Evolutionary conservation across 352 stramenopile genomes (phyloP).

Genomic region (Phytophthora crassamura): DNA sequence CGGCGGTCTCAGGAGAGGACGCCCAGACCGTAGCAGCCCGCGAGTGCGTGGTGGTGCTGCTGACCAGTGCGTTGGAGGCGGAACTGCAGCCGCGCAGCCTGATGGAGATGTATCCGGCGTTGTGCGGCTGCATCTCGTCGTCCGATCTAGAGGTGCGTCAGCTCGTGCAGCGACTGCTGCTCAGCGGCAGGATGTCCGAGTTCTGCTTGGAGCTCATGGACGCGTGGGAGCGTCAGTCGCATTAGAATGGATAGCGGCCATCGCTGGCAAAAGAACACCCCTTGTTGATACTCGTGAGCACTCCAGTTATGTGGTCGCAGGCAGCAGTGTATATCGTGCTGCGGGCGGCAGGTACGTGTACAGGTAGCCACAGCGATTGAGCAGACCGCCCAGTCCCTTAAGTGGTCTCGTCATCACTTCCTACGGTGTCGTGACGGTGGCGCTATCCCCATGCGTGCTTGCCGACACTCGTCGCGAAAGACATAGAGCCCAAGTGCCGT

Average conservation of each 20-base stretch:
- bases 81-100: constrained; percentile 61
- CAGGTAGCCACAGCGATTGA: too few relatives aligned
- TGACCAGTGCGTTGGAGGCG: constrained; percentile 63
- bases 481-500: neutral
- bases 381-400: constrained; percentile 1
- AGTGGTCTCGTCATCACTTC: too few relatives aligned
- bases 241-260: constrained; percentile 29
- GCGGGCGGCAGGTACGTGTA: too few relatives aligned
- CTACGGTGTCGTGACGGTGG: neutral
- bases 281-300: constrained; percentile 10
- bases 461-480: neutral
- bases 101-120: constrained; percentile 75
- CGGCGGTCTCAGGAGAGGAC: constrained; percentile 4
- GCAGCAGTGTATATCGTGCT: too few relatives aligned
- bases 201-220: constrained; percentile 63
- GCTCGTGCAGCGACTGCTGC: constrained; percentile 74
- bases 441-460: constrained; percentile 1
- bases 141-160: constrained; percentile 64
- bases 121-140: constrained; percentile 85
- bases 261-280: constrained; percentile 5
- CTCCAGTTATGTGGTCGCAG: too few relatives aligned
- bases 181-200: constrained; percentile 57
- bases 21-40: constrained; percentile 41
- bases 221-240: constrained; percentile 32
- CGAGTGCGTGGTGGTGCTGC: constrained; percentile 74